Evolutionary conservation across 176 grass and related monocot genomes (phyloP).

Genomic region (Elaeis guineensis): DNA sequence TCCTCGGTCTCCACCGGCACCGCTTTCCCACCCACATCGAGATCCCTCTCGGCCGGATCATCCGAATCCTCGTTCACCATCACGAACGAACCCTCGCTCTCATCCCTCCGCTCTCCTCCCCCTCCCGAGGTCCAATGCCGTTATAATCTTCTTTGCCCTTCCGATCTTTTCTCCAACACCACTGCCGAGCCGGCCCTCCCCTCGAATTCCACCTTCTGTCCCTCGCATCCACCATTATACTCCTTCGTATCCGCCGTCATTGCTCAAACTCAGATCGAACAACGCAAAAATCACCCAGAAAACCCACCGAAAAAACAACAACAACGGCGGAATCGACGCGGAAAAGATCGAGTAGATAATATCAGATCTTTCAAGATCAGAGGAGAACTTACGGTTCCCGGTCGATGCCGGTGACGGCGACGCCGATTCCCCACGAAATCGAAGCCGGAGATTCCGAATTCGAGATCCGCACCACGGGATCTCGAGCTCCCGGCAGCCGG

Average conservation of each 20-base stretch:
- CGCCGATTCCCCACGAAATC: no score
- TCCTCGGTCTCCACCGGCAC: neutral
- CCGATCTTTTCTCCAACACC: neutral
- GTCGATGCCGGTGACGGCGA: no score
- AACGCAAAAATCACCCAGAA: no score
- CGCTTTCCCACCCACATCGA: constrained; percentile 19
- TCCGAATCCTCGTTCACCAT: constrained; percentile 47
- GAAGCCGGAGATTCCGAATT: no score
- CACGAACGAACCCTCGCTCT: constrained; percentile 31
- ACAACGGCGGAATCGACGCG: no score
- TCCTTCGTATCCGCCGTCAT: constrained; percentile 49
- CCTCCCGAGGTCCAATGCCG: constrained; percentile 13
- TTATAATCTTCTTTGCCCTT: neutral
- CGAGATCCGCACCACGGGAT: no score
- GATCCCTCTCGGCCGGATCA: constrained; percentile 24
- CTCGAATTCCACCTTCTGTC: constrained; percentile 26
- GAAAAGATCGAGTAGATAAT: no score
- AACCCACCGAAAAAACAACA: no score
- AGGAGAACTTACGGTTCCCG: no score
- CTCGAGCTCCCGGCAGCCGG: no score
- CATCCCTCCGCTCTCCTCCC: constrained; percentile 33
- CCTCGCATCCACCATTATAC: constrained; percentile 18
- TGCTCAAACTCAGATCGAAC: constrained; percentile 20
- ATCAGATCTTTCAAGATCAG: no score
- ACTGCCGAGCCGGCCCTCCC: constrained; percentile 5